Evolutionary conservation across 176 grass and related monocot species (phyloP), one percentile per base, ranked within the genome.

Genomic region (Bromus sterilis): DNA sequence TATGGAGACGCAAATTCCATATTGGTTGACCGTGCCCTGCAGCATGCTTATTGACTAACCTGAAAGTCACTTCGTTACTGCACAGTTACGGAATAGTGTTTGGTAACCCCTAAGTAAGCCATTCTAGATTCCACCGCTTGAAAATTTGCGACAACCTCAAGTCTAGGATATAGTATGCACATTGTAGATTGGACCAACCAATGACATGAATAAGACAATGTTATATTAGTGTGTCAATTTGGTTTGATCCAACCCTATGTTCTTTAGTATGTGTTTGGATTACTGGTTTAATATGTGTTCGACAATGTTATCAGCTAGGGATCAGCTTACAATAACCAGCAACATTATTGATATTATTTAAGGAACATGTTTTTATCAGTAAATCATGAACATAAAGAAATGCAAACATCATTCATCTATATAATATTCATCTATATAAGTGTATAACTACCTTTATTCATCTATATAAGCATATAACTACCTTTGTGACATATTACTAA

Each of bases 291-390:
- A 21, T 53, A n/a, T n/a, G n/a, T n/a, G n/a, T n/a, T n/a, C n/a
- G n/a, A n/a, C n/a, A n/a, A n/a, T n/a, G n/a, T n/a, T n/a, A 49
- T 49, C 46, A 20, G 20, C 16, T 49, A 49, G 5, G 46, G 46
- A 49, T 49, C 46, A 20, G 46, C 37, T 40, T 14, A 71, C 37
- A 71, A 43, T 28, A 71, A 71, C 67, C 12, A 26, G 66, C 37
- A 70, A 16, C 41, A 70, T 70, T 70, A 70, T 70, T 70, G 66
- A 70, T 70, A 70, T 70, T 70, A 70, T 70, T 70, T 1, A 13
- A 42, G 37, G 36, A 26, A 69, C 66, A 42, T 70, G 40, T 71
- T 70, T 25, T 70, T 2, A 6, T n/a, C n/a, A 42, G 40, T 35
- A 70, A 26, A 71, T 43, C n/a, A 41, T 71, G 66, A 28, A 71